Base-by-base conservation (phyloP, 352 stramenopile genomes). In the Pythium folliculosum region DNA sequence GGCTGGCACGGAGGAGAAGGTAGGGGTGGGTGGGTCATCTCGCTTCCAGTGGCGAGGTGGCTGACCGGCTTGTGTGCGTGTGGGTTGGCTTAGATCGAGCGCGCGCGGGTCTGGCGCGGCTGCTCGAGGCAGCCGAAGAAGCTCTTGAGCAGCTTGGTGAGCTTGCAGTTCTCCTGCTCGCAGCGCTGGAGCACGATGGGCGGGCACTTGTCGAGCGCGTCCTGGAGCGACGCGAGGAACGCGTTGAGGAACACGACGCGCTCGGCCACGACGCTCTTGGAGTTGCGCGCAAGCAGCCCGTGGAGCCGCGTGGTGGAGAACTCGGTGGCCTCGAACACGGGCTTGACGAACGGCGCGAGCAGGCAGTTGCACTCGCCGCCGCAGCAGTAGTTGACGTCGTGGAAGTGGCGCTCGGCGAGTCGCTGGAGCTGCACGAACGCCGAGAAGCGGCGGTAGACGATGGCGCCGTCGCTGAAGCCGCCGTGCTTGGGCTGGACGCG, bases 381-480 rank as follows among this genome's bases (percentile, higher is more conserved):
- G 71, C 86, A 92, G 76, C 86, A 93, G 61, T 70, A 78, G 32
- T 65, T 64, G 49, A 76, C 61, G 65, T 91, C 78, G 60, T 89
- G 71, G 64, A 95, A 86, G 68, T 91, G 83, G 60, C 82, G 84
- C 49, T 77, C 70, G 25, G 76, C 82, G 25, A 93, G 77, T 14
- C 86, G 81, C 72, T 95, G 86, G 22, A 95, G 83, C 73, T 95
- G 81, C 65, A 93, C 72, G 67, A 95, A 95, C 51, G 84, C 82
- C 58, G 86, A 95, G 79, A 91, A 95, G 65, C 86, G 86, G 51
- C 86, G 82, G 76, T 93, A 93, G 2, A 95, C 82, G 63, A 95
- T 77, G 66, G 81, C 80, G 19, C 74, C 71, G 35, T 86, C 76
- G 63, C 80, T 70, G 47, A 58, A 35, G 7, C 55, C 55, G 60